Evolutionary conservation across 768 basidiomycete genomes (phyloP).

Genomic region (Suillus plorans): DNA sequence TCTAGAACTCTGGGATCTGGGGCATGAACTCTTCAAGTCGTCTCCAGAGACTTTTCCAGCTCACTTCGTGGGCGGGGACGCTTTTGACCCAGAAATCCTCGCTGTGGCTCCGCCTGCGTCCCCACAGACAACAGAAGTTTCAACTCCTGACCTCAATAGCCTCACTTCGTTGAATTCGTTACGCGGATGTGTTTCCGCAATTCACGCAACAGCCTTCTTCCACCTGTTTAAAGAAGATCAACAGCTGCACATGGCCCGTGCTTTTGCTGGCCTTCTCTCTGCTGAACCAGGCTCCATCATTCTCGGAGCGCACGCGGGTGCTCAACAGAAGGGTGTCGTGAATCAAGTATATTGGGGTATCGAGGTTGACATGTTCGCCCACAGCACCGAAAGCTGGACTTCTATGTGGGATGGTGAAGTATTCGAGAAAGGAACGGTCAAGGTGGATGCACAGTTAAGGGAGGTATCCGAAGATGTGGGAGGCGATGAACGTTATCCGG

Average conservation of each 20-base stretch:
- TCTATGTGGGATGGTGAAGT: constrained; percentile 38
- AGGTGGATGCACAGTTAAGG: constrained; percentile 15
- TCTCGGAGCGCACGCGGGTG: constrained; percentile 41
- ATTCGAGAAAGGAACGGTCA: constrained; percentile 35
- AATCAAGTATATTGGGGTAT: neutral
- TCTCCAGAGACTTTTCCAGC: constrained; percentile 51
- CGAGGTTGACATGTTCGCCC: constrained; percentile 23
- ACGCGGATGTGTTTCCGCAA: constrained; percentile 44
- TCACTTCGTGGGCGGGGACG: constrained; percentile 52
- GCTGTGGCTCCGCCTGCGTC: constrained; percentile 27
- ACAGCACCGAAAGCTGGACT: constrained; percentile 35
- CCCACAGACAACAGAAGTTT: constrained; percentile 17
- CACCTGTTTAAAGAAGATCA: constrained; percentile 42
- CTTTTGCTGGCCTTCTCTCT: constrained; percentile 41
- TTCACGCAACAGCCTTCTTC: constrained; percentile 49
- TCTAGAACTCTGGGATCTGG: constrained; percentile 55
- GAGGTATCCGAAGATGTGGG: neutral
- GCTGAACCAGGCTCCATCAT: constrained; percentile 44
- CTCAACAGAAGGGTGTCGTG: neutral
- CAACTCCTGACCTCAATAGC: constrained; percentile 24
- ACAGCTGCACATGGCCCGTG: constrained; percentile 41
- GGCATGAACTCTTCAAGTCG: constrained; percentile 57
- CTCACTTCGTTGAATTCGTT: constrained; percentile 44
- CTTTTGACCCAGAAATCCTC: constrained; percentile 45
- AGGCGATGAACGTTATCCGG: neutral